Evolutionary conservation across 2,329 filamentous ascomycete species (phyloP), one percentile per base, ranked within the genome.

Genomic region (Beauveria sp.): DNA sequence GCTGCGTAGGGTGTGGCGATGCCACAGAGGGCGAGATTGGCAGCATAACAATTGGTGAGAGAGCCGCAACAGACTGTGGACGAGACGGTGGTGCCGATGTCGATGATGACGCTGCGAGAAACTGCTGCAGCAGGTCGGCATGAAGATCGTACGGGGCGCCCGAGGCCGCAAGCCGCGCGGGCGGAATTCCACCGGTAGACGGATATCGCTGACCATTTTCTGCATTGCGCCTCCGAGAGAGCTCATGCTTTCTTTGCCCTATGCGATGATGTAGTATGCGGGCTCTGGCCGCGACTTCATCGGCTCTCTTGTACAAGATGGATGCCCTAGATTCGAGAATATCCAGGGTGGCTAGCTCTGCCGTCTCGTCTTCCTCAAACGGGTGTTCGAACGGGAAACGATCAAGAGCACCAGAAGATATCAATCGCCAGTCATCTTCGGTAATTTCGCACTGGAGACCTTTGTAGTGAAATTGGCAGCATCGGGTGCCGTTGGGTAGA

Each of bases 391-490:
- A 88, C 20, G 92, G 91, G 62, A 82, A 79, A 70, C 91, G 88
- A 73, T 96, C 90, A 12, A 93, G 84, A 66, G 90, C 89, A 31
- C 91, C 91, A 45, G 89, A 93, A 60, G 87, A 86, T 66, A 96
- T 93, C 66, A 96, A 78, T 48, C 92, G 83, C 80, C 88, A 96
- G 71, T 96, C 91, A 46, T 96, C 91, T 72, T 96, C 91, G 20
- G 86, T 87, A 64, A 96, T 93, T 75, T 96, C 90, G 9, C 96
- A 88, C 53, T 89, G 84, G 66, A 88, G 83, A 64, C 92, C 89
- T 70, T 92, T 92, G 65, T 91, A 87, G 69, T 87, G 86, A 73
- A 96, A 95, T 65, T 91, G 89, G 70, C 91, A 96, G 59, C 88
- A 86, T 52, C 88, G 83, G 59, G 83, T 77, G 22, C 89, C 88